Percentiles rank a stretch among this genome's conserved stretches.
These are phyloP conservation scores for Boletellus sp. DNA, from an alignment of 768 basidiomycete species.

Conservation along the genomic window DNA sequence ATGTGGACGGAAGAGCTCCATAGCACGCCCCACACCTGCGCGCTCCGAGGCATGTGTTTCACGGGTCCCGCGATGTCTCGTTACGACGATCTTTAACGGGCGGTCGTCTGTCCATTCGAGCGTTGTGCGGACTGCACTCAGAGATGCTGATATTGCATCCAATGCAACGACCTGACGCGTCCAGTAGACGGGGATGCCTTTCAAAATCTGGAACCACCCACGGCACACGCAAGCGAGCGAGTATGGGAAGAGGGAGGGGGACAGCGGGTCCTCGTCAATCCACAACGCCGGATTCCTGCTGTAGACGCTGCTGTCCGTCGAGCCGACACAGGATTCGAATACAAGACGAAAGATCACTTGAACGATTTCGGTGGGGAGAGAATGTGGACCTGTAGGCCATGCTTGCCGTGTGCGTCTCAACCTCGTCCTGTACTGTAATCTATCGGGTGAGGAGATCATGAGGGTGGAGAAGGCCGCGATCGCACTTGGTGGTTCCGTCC, in stretches of 20 bases:
- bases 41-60: slow-evolving; percentile 2
- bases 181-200: slow-evolving; percentile 3
- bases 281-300: not conserved
- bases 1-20: slow-evolving; percentile 5
- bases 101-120: slow-evolving; percentile 3
- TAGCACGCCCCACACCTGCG: not conserved
- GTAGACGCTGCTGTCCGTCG: not conserved
- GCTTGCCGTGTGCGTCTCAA: not conserved
- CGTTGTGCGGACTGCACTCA: not conserved
- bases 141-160: not conserved
- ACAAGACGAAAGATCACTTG: slow-evolving; percentile 8
- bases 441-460: not conserved
- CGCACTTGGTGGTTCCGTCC: not conserved
- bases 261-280: slow-evolving; percentile 4
- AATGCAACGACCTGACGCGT: slow-evolving; percentile 6
- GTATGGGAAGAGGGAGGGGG: slow-evolving; percentile 11
- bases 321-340: slow-evolving; percentile 3
- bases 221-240: slow-evolving; percentile 5
- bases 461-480: slow-evolving; percentile 6
- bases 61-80: not conserved
- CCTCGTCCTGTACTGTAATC: not conserved
- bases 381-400: not conserved
- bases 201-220: slow-evolving; percentile 8
- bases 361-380: slow-evolving; percentile 10
- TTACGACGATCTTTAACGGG: slow-evolving; percentile 7